phyloP scores from a whole-genome alignment of 352 stramenopile species.

The Pythium rishiriense region DNA sequence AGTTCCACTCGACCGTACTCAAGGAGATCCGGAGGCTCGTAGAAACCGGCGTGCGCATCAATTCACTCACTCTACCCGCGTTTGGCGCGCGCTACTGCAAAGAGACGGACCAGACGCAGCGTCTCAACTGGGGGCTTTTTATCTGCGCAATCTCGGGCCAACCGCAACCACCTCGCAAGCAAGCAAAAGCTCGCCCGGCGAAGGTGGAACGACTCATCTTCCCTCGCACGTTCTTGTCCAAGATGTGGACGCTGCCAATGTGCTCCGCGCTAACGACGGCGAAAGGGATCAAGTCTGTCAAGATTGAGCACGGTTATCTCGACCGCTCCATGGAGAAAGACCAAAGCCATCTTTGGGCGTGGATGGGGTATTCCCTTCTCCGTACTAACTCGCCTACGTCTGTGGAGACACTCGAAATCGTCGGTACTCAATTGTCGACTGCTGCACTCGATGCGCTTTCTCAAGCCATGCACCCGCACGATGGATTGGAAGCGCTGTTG shows the following conservation, averaged over 20 bases:
- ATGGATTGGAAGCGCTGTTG: conserved; percentile 1
- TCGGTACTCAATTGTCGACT: neutral
- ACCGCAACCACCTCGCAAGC: neutral
- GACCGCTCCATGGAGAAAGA: neutral
- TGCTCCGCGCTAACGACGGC: neutral
- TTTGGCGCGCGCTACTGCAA: neutral
- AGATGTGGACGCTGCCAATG: neutral
- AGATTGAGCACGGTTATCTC: neutral
- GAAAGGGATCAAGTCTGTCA: neutral
- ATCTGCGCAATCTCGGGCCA: conserved; percentile 7
- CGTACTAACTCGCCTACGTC: neutral
- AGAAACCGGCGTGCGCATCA: conserved; percentile 1
- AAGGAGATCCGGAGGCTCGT: conserved; percentile 7
- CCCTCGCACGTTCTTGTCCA: neutral
- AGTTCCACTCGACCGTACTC: conserved; percentile 10
- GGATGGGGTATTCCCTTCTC: neutral
- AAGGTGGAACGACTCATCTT: neutral
- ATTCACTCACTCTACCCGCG: conserved; percentile 1
- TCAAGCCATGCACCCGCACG: neutral
- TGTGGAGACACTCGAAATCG: neutral
- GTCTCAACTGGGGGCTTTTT: conserved; percentile 1
- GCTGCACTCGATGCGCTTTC: neutral
- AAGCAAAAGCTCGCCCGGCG: neutral
- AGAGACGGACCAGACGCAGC: neutral
- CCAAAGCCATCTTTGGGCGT: neutral